A percentile compares a stretch with the other conserved stretches of the same genome.
Conservation (phyloP, 2,329 filamentous ascomycete species). For the Berkeleyomyces basicola region DNA sequence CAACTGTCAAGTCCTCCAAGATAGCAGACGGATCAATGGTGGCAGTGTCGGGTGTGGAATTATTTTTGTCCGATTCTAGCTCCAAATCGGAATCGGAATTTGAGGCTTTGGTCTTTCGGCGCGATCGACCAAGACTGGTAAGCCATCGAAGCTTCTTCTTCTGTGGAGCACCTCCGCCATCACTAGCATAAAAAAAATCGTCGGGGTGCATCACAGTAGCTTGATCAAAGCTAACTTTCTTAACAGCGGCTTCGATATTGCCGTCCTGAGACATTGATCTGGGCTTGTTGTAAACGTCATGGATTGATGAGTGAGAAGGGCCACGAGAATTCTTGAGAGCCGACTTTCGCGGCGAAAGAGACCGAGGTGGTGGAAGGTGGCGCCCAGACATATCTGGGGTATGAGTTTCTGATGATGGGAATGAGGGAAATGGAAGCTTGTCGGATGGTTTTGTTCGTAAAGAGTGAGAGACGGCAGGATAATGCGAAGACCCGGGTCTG, state of each 20-base stretch:
- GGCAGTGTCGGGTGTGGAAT: background rate
- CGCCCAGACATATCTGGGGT: constrained; percentile 7
- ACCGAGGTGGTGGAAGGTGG: constrained; percentile 43
- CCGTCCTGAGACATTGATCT: constrained; percentile 4
- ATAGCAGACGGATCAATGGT: background rate
- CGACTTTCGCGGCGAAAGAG: constrained; percentile 61
- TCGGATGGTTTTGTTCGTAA: background rate
- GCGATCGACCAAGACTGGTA: background rate
- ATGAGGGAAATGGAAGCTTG: background rate
- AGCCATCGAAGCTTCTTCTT: constrained; percentile 10
- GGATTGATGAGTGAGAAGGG: background rate
- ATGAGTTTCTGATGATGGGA: background rate
- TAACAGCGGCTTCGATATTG: background rate
- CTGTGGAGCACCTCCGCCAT: background rate
- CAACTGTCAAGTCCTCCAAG: background rate
- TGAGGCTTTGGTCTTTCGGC: background rate
- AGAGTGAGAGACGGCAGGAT: background rate
- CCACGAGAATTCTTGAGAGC: constrained; percentile 38
- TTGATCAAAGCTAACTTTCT: constrained; percentile 11
- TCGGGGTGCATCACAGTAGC: constrained; percentile 8
- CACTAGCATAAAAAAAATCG: constrained; percentile 5
- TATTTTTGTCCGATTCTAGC: background rate
- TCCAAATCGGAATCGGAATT: background rate
- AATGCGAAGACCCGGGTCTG: constrained; percentile 26
- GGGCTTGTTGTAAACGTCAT: background rate